These are phyloP conservation scores for Diaporthe sp. DNA, from an alignment of 2,329 filamentous ascomycete genomes.

Conservation along the genomic window DNA sequence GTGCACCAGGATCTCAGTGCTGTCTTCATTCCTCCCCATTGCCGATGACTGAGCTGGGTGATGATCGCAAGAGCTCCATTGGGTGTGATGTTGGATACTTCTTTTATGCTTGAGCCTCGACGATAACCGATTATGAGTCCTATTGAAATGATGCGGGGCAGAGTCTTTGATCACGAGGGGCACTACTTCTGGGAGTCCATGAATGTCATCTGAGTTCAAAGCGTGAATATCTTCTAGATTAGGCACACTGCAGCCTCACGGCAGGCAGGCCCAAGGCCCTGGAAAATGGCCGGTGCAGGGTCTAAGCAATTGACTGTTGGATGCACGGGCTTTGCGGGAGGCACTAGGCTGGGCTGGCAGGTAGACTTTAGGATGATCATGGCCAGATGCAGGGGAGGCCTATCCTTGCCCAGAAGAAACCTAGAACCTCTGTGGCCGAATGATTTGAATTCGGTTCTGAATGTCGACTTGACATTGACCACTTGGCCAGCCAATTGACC, in stretches of 20 bases:
- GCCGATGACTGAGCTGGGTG: background rate
- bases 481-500: conserved; percentile 6
- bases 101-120: background rate
- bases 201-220: background rate
- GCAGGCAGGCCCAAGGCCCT: conserved; percentile 19
- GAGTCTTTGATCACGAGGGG: background rate
- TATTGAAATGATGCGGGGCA: background rate
- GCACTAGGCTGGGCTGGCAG: background rate
- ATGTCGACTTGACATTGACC: background rate
- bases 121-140: background rate
- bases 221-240: conserved; percentile 5
- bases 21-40: conserved; percentile 48
- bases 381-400: background rate
- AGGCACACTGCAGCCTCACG: background rate
- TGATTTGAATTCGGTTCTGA: background rate
- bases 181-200: background rate
- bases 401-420: background rate
- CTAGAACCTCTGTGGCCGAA: background rate
- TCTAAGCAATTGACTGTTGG: conserved; percentile 6
- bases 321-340: background rate
- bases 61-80: background rate
- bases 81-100: background rate
- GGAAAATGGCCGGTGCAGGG: conserved; percentile 2
- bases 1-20: conserved; percentile 68
- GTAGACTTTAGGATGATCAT: conserved; percentile 11